Evolutionary conservation across 2,329 filamentous ascomycete genomes (phyloP).

Genomic region (Orbilia oligospora): DNA sequence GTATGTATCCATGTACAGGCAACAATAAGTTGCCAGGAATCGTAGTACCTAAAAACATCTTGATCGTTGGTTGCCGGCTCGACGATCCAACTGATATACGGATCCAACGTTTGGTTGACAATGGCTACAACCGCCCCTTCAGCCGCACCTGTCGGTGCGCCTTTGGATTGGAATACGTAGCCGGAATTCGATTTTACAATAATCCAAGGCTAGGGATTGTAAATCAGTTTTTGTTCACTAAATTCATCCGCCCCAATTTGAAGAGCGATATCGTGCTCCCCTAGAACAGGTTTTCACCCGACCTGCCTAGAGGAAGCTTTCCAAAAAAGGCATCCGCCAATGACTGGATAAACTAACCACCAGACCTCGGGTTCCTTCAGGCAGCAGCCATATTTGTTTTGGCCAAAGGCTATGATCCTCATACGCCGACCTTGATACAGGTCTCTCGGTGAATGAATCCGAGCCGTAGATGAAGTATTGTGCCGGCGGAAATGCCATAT

Average conservation of each 20-base stretch:
- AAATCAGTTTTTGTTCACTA: not conserved
- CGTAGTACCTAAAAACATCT: not conserved
- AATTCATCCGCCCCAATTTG: not conserved
- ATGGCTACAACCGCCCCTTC: conserved; percentile 12
- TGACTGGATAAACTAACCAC: not conserved
- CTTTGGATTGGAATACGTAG: conserved; percentile 2
- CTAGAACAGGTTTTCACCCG: no score
- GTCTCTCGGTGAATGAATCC: not conserved
- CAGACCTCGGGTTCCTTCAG: not conserved
- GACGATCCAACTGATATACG: conserved; percentile 9
- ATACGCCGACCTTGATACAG: not conserved
- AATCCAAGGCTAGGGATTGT: not conserved
- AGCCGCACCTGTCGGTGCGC: not conserved
- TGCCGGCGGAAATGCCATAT: not conserved
- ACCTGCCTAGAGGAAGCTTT: not conserved
- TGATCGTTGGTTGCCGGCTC: not conserved
- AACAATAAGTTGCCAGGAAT: not conserved
- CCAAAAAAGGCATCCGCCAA: not conserved
- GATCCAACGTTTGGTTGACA: not conserved
- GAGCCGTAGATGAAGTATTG: conserved; percentile 5
- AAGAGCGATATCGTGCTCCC: no score
- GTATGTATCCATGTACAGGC: not conserved
- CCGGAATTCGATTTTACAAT: not conserved
- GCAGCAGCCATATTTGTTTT: conserved; percentile 18
- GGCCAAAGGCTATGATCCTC: conserved; percentile 3